Evolutionary conservation across 768 basidiomycete species (phyloP), one percentile per base, ranked within the genome.

Genomic region (Asterophora lycoperdoides): DNA sequence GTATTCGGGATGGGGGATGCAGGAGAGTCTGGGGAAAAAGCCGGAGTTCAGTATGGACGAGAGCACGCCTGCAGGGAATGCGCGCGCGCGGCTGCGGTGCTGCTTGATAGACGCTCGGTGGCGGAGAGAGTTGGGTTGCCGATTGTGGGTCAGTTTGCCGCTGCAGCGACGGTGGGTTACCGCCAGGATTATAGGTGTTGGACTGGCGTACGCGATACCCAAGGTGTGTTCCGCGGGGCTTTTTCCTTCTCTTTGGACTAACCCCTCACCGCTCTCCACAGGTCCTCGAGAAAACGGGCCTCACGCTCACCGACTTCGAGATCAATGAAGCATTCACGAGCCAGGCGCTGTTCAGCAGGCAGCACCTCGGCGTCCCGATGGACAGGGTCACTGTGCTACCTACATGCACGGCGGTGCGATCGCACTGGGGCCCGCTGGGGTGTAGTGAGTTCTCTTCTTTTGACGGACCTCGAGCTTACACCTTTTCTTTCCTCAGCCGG

Each of bases 321-420:
- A 91, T 92, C 67, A 93, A 93, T 64, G 91, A 93, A 67, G 91
- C 92, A 23, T 93, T 93, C 62, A 89, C 92, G 23, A 81, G 78
- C 26, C 86, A 89, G 64, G 90, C 89, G 2, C 71, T 93, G 37
- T 90, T 84, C 69, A 78, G 71, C 39, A 65, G 93, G 23, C 68
- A 88, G 55, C 77, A 80, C 55, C 67, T 95, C 45, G 80, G 80
- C 18, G 79, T 93, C 54, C 78, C 82, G 2, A 77, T 73, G 52
- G 78, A 81, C 58, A 93, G 90, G 67, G 90, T 95, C 41, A 95
- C 95, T 72, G 64, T n/a, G n/a, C n/a, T n/a, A n/a, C n/a, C n/a
- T n/a, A n/a, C n/a, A n/a, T 86, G 30, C 77, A 84, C 52, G 93
- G 93, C 36, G 93, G 93, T 52, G 91, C 89, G 8, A 94, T 94